These are phyloP conservation scores for Fusarium buharicum DNA, from an alignment of 2,329 filamentous ascomycete genomes.

Conservation along the genomic window DNA sequence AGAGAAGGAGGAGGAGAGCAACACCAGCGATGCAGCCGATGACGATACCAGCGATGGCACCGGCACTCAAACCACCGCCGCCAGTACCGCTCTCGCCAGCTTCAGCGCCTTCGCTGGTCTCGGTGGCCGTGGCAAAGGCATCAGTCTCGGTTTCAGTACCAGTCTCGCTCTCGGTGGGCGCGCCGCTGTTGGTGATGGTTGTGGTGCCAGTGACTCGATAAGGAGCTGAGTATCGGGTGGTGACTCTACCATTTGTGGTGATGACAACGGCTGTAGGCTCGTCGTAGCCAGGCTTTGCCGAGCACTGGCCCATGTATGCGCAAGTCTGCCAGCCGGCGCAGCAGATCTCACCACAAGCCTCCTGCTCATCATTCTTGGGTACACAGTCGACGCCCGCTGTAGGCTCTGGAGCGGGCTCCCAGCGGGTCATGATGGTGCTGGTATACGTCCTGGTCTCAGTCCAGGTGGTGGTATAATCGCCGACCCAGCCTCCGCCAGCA, in stretches of 20 bases:
- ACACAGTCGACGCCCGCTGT: constrained; percentile 61
- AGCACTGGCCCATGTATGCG: constrained; percentile 67
- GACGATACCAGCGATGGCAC: constrained; percentile 84
- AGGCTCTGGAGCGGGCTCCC: constrained; percentile 57
- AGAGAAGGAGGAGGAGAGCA: constrained; percentile 73
- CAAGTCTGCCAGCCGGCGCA: constrained; percentile 78
- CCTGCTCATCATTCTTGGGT: constrained; percentile 63
- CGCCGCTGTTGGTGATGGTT: constrained; percentile 64
- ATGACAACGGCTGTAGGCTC: constrained; percentile 56
- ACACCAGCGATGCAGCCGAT: constrained; percentile 77
- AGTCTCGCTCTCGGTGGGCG: constrained; percentile 59
- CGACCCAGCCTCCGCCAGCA: constrained; percentile 48
- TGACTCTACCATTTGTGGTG: constrained; percentile 60
- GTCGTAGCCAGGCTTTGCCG: constrained; percentile 61
- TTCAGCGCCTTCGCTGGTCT: constrained; percentile 51
- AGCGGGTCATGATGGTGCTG: constrained; percentile 65
- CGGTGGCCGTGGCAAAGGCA: constrained; percentile 62
- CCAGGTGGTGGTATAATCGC: constrained; percentile 66
- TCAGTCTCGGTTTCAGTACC: constrained; percentile 62
- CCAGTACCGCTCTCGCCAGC: constrained; percentile 47
- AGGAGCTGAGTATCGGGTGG: constrained; percentile 64
- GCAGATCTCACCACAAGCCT: constrained; percentile 74
- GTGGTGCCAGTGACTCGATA: constrained; percentile 66
- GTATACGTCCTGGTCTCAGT: constrained; percentile 70
- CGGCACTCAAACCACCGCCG: constrained; percentile 67